Base-by-base conservation (phyloP, 768 basidiomycete species). In the Porpolomopsis calyptriformis region DNA sequence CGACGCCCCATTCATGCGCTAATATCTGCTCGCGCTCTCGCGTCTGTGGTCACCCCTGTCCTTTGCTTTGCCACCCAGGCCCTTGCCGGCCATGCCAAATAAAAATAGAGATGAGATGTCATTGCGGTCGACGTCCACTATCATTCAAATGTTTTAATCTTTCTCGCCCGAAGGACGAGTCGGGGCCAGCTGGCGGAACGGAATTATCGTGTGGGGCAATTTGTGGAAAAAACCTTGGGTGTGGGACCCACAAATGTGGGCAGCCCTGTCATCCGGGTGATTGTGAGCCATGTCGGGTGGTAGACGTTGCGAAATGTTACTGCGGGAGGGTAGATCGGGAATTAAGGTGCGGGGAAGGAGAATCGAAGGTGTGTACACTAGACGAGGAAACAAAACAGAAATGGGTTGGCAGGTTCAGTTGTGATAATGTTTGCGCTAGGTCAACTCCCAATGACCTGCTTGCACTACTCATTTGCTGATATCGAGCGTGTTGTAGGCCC, bases 41-140 rank as follows among this genome's bases (percentile, higher is more conserved):
- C 16, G 36, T 66, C 4, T 99, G 94, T 53, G 69, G 71, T 0
- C 94, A 97, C 57, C 70, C 88, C 0, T 98, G 93, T 60, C 77
- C 91, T 0, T 59, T 91, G 11, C 68, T 70, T 11, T 98, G 94
- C 57, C 94, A 97, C 60, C 94, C 96, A 0, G 96, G 94, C 0
- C 96, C 94, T 0, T 99, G 96, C 64, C 93, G 93, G 0, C 91
- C 91, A 0, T 99, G 96, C 57, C 76, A 79, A 50, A 74, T 94
- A 9, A 86, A 84, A 4, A 77, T 85, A 0, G 73, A 77, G 35
- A 64, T 80, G n/a, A 66, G 72, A 1, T 99, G 96, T 58, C 80
- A 86, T 42, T 97, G 92, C 52, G 69, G 70, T n/a, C 74, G 75
- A 39, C 73, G 77, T 49, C 70, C 76, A 26, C 61, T 66, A 24